These are phyloP conservation scores for Tolypocladium endophyticum DNA, from an alignment of 2,329 filamentous ascomycete genomes.

Conservation along the genomic window DNA sequence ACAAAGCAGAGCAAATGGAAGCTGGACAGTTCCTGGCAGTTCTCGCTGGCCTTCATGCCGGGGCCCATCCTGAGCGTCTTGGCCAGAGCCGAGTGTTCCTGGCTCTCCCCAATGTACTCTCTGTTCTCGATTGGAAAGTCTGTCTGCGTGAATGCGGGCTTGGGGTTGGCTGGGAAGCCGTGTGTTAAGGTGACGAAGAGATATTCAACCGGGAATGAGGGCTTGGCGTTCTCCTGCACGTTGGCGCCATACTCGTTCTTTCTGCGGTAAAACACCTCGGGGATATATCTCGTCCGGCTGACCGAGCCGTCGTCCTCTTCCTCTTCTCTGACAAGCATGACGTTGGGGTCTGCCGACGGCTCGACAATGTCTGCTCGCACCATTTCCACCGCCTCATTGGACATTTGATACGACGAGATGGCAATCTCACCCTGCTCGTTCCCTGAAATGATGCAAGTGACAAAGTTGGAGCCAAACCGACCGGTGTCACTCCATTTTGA, in stretches of 20 bases:
- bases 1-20: slow-evolving; percentile 92
- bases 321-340: slow-evolving; percentile 91
- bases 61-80: slow-evolving; percentile 55
- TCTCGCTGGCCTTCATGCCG: slow-evolving; percentile 48
- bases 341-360: slow-evolving; percentile 80
- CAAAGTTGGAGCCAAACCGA: slow-evolving; percentile 89
- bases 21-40: slow-evolving; percentile 67
- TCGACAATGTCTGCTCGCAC: slow-evolving; percentile 90
- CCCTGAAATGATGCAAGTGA: slow-evolving; percentile 91
- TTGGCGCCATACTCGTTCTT: slow-evolving; percentile 96
- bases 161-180: slow-evolving; percentile 76
- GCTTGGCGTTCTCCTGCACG: slow-evolving; percentile 95
- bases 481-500: slow-evolving; percentile 97
- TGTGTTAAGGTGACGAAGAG: slow-evolving; percentile 92
- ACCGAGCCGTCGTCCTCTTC: slow-evolving; percentile 66
- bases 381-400: slow-evolving; percentile 95
- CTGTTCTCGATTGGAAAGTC: slow-evolving; percentile 89
- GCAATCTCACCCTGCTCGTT: slow-evolving; percentile 82
- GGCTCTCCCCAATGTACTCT: slow-evolving; percentile 72
- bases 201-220: slow-evolving; percentile 92
- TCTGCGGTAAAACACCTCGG: slow-evolving; percentile 90
- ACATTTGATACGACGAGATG: slow-evolving; percentile 88
- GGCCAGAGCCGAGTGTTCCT: slow-evolving; percentile 62
- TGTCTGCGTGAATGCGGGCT: slow-evolving; percentile 62
- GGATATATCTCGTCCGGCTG: slow-evolving; percentile 76